Evolutionary conservation across 805 yeast genomes (phyloP), one percentile per base, ranked within the genome.

Genomic region (Pichia scutulata): DNA sequence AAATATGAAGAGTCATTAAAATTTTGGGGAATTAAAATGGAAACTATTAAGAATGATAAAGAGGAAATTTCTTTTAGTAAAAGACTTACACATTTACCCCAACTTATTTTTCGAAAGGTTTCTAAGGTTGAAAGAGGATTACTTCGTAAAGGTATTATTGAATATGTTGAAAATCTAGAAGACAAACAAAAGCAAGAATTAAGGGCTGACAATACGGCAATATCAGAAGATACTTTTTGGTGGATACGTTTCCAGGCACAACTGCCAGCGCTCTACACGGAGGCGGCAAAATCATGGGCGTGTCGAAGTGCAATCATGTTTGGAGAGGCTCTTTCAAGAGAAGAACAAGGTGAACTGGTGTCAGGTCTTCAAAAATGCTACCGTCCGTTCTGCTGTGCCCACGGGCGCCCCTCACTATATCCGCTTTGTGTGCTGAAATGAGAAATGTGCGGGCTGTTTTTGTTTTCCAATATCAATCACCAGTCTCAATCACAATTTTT

Each of bases 301-400:
- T 87, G 95, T 57, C 68, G 86, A 23, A 70, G 76, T 5, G 80
- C 95, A 0, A 69, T 86, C 3, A 85, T 74, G 81, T 86, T 88
- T 67, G 95, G 95, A 0, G 80, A 79, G 41, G 39, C 48, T 1
- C 61, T 89, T 41, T 57, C 70, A 0, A 50, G 41, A 2, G 52
- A 47, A 0, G 76, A 81, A 47, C 82, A 87, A 65, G 52, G 56
- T 7, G 41, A 60, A 0, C 57, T 86, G 22, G 57, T 87, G 0
- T 33, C 44, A 1, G 53, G 65, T 1, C 68, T 88, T 26, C 55
- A 70, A 0, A 22, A 48, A 4, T 86, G 95, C 58, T 57, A 66
- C 14, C 64, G 72, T 19, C 95, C 96, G 0, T 84, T 86, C 55
- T 81, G 76, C 49, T 89, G 96, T 70, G 96, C 96, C 0, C 96